phyloP scores from a whole-genome alignment of 148 eudicot species.

The Drosera capensis region DNA sequence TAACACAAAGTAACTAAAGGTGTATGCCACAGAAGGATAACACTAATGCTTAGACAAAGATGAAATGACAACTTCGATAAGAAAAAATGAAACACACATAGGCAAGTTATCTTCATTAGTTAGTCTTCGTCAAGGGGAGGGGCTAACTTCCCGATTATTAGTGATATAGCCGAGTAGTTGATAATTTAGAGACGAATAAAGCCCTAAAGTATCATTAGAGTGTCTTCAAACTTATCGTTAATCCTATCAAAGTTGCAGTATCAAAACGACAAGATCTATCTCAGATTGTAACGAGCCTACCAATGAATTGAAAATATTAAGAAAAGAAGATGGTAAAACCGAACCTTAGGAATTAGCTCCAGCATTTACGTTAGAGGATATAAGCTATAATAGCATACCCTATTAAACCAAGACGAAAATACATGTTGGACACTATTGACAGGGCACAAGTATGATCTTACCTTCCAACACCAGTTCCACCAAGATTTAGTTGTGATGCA shows the following conservation, averaged over 20 bases:
- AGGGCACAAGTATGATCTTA: slow-evolving; percentile 10
- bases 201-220: no score
- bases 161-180: slow-evolving; percentile 35
- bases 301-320: no score
- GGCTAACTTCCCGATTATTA: slow-evolving; percentile 95
- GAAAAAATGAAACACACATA: slow-evolving; percentile 36
- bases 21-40: neutral
- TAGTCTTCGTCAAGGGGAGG: slow-evolving; percentile 80
- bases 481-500: slow-evolving; percentile 80
- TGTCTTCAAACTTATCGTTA: no score
- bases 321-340: no score
- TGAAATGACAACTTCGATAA: neutral
- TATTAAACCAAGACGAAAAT: slow-evolving; percentile 97
- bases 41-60: neutral
- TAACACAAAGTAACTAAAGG: no score
- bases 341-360: no score
- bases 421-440: no score
- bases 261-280: no score
- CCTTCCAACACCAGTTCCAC: slow-evolving; percentile 95
- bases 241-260: no score
- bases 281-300: no score
- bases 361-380: neutral
- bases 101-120: slow-evolving; percentile 79
- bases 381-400: slow-evolving; percentile 27
- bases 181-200: neutral